Base-by-base conservation (phyloP, 257 asterid genomes). In the Ilex aquifolium region DNA sequence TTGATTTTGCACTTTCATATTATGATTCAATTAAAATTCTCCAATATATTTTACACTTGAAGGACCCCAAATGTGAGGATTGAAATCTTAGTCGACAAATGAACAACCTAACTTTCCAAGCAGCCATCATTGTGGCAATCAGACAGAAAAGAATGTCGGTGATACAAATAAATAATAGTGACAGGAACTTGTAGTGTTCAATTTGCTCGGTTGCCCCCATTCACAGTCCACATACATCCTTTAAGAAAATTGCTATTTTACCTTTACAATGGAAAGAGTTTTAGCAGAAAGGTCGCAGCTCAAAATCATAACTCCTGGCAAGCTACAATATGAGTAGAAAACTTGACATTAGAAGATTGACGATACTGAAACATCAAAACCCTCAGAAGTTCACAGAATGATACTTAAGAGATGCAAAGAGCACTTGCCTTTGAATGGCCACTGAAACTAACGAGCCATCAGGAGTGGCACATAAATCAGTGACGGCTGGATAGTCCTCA, bases 391-490 rank as follows among this genome's bases (percentile, higher is more conserved):
- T 27, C 44, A 69, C 48, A 46, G n/a, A 49, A 49, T 56, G 9
- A 55, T 40, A 49, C 59, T 13, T 13, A 14, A 30, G 66, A 60
- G 66, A 57, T 21, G 51, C 59, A 2, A 61, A 65, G 68, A 68
- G 60, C 50, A 36, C 65, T 66, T 76, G 62, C 99, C 91, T 80
- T 77, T 93, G 96, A 64, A 87, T 68, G 58, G 94, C 88, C 32
- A 83, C 99, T 32, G 90, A 96, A 60, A 89, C 61, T 44, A 85
- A 59, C 7, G 95, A 81, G 56, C 96, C 88, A 77, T 80, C 85
- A 56, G 76, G 72, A 49, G 83, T 76, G 57, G 86, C 67, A 62
- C 87, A 82, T 29, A 93, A 73, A 79, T 84, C 95, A 12, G 95
- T 90, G 32, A 92, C 76, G 14, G 95, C 90, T 52, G 82, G 82